These are phyloP conservation scores for Cystobasidium onofrii DNA, from an alignment of 768 basidiomycete species.

Conservation along the genomic window DNA sequence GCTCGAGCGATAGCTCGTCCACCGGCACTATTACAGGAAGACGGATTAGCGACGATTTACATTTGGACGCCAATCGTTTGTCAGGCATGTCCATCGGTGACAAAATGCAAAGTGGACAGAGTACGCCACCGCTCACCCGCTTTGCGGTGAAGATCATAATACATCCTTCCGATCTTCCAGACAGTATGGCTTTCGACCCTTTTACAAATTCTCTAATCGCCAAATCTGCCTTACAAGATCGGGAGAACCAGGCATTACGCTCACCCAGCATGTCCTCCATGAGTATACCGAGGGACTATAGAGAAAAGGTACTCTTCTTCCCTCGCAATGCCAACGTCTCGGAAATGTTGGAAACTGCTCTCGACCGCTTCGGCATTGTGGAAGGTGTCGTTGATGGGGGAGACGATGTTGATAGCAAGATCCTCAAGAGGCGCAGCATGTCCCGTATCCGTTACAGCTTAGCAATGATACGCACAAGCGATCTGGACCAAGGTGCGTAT, in stretches of 20 bases:
- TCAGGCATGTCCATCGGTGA: background rate
- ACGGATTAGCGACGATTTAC: background rate
- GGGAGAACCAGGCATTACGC: slow-evolving; percentile 48
- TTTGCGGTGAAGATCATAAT: slow-evolving; percentile 83
- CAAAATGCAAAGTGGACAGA: background rate
- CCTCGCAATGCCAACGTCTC: slow-evolving; percentile 92
- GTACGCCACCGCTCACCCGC: slow-evolving; percentile 63
- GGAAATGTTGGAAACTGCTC: slow-evolving; percentile 82
- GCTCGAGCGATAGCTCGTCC: background rate
- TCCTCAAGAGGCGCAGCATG: slow-evolving; percentile 67
- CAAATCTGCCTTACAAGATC: slow-evolving; percentile 59
- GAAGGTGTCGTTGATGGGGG: slow-evolving; percentile 99
- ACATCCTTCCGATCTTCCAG: slow-evolving; percentile 81
- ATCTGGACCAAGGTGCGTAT: background rate
- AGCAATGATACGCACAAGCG: slow-evolving; percentile 57
- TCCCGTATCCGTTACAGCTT: slow-evolving; percentile 76
- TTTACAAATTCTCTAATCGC: slow-evolving; percentile 89
- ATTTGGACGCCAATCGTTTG: slow-evolving; percentile 5
- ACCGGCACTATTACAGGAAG: background rate
- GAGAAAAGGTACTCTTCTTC: slow-evolving; percentile 79
- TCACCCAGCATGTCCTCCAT: slow-evolving; percentile 47
- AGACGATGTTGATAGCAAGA: slow-evolving; percentile 92
- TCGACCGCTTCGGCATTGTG: slow-evolving; percentile 87
- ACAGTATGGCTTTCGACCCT: slow-evolving; percentile 89
- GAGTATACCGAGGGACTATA: slow-evolving; percentile 55